Evolutionary conservation across 2,329 filamentous ascomycete species (phyloP).

Genomic region (Penicillium italicum): DNA sequence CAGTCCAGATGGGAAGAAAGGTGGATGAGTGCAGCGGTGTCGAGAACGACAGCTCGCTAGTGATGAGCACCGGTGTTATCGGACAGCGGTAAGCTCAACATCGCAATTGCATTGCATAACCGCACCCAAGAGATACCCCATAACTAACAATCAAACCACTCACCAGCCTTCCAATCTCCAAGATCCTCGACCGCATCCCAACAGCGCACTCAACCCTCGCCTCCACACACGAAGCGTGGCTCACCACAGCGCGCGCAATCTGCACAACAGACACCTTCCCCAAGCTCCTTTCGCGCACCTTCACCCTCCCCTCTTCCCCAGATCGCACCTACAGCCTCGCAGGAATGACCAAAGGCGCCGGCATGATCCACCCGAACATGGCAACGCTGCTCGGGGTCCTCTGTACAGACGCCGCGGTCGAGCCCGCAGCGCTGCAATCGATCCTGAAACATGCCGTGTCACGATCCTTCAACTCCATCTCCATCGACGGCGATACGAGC

Average conservation of each 20-base stretch:
- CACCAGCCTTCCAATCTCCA: slow-evolving; percentile 75
- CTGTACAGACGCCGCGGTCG: slow-evolving; percentile 83
- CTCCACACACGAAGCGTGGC: slow-evolving; percentile 77
- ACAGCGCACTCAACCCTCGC: slow-evolving; percentile 68
- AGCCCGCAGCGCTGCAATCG: slow-evolving; percentile 61
- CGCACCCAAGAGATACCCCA: not conserved
- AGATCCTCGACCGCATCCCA: slow-evolving; percentile 81
- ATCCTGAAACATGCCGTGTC: slow-evolving; percentile 72
- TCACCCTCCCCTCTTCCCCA: slow-evolving; percentile 77
- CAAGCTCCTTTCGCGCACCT: slow-evolving; percentile 82
- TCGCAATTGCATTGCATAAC: slow-evolving; percentile 12
- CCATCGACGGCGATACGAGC: slow-evolving; percentile 92
- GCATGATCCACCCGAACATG: slow-evolving; percentile 99
- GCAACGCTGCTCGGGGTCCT: slow-evolving; percentile 88
- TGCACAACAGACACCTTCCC: slow-evolving; percentile 99
- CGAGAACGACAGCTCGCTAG: slow-evolving; percentile 64
- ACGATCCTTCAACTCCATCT: slow-evolving; percentile 93
- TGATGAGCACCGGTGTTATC: slow-evolving; percentile 98
- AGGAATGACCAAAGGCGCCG: slow-evolving; percentile 95
- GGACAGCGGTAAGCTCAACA: slow-evolving; percentile 66
- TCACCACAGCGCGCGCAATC: slow-evolving; percentile 81
- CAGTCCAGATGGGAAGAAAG: slow-evolving; percentile 72
- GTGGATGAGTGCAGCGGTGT: slow-evolving; percentile 65
- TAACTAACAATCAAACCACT: not conserved
- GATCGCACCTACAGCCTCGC: slow-evolving; percentile 75